A percentile compares a stretch with the other conserved stretches of the same genome.
These are phyloP conservation scores for Aegilops sharonensis DNA, from an alignment of 176 grass and related monocot genomes.

Conservation along the genomic window DNA sequence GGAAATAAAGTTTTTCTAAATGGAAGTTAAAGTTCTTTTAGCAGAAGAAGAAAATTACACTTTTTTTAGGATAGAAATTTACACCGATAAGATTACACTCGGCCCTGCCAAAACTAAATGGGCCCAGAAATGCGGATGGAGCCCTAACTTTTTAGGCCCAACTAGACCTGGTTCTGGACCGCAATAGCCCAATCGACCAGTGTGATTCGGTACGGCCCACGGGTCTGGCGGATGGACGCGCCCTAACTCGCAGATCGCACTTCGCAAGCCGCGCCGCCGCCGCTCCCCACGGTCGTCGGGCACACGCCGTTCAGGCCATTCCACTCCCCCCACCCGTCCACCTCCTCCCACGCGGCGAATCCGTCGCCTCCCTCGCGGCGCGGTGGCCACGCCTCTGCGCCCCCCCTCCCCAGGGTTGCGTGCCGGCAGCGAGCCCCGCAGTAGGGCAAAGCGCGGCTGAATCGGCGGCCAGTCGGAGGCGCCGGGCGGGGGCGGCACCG, in stretches of 20 bases:
- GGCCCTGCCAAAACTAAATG: no score
- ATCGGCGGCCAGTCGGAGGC: not conserved
- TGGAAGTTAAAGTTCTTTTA: no score
- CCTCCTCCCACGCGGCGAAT: not conserved
- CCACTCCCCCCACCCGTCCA: not conserved
- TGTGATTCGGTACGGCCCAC: not conserved
- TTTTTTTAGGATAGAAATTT: no score
- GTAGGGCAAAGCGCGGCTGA: not conserved
- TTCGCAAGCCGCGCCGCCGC: not conserved
- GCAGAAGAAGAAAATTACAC: no score
- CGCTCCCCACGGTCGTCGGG: not conserved
- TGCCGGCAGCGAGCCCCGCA: not conserved
- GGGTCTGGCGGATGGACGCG: not conserved
- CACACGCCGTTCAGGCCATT: not conserved
- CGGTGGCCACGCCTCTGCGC: not conserved
- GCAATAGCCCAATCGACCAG: not conserved
- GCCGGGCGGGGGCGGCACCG: not conserved
- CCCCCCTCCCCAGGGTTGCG: not conserved
- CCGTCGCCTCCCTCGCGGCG: not conserved
- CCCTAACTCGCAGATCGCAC: not conserved
- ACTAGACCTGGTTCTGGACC: not conserved
- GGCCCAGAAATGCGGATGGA: no score
- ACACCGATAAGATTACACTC: no score
- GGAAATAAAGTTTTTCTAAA: no score
- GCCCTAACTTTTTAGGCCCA: no score